phyloP scores from a whole-genome alignment of 345 rosid genomes.

The Aurinia saxatilis region DNA sequence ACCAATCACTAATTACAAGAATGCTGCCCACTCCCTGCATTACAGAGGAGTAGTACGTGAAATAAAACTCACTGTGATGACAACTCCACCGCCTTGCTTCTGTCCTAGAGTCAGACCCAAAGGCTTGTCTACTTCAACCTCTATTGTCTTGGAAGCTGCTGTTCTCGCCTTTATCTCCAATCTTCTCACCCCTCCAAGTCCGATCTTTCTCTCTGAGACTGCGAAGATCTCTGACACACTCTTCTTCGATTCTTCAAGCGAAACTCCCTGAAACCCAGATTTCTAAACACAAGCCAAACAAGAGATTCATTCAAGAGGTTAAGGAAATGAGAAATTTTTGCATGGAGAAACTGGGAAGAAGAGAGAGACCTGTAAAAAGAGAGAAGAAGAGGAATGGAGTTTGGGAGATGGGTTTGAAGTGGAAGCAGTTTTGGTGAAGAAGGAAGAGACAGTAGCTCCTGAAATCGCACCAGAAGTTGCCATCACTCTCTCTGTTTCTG shows the following conservation, averaged over 20 bases:
- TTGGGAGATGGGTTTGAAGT: conserved; percentile 28
- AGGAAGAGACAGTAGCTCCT: conserved; percentile 28
- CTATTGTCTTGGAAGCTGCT: conserved; percentile 68
- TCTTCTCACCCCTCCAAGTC: conserved; percentile 14
- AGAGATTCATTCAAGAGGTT: neutral
- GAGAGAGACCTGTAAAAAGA: conserved; percentile 11
- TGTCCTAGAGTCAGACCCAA: conserved; percentile 88
- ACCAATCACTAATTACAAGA: neutral
- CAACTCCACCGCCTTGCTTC: conserved; percentile 82
- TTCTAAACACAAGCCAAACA: conserved; percentile 29
- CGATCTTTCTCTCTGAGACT: conserved; percentile 23
- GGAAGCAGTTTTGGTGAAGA: conserved; percentile 25
- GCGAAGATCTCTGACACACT: conserved; percentile 37
- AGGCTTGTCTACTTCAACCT: conserved; percentile 97
- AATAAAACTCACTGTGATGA: conserved; percentile 60
- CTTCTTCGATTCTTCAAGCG: conserved; percentile 56
- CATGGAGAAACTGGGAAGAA: neutral
- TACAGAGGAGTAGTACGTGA: neutral
- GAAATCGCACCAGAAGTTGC: conserved; percentile 27
- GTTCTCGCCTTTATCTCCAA: conserved; percentile 58
- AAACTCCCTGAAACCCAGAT: conserved; percentile 55
- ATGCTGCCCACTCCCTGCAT: neutral
- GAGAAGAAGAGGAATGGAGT: conserved; percentile 17
- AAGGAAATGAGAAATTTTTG: neutral
- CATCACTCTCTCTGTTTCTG: neutral